Evolutionary conservation across 495 filamentous ascomycete genomes (phyloP), one percentile per base, ranked within the genome.

Genomic region (Geopyxis carbonaria): DNA sequence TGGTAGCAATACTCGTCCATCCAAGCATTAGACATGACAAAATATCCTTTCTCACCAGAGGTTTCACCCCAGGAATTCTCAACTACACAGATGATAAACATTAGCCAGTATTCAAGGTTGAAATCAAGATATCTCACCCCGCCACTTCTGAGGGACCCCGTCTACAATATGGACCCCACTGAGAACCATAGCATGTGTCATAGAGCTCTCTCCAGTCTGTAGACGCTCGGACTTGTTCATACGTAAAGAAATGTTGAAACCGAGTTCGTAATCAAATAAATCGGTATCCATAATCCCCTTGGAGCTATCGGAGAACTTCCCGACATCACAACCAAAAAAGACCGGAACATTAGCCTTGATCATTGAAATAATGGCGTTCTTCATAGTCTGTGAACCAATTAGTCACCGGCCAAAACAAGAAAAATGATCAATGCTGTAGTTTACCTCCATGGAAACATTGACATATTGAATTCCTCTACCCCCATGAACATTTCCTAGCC

Each of bases 171-270:
- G 80, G 32, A 91, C 83, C 0, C 68, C 84, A 2, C 80, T 91
- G 31, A 93, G 59, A 2, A 89, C 80, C 83, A 93, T 93, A 0
- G 83, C 83, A 51, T 89, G 83, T 5, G 81, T 92, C 83, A 92
- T 87, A 4, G 64, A 61, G 15, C 67, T 72, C 60, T 89, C 83
- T 4, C 77, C 73, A 0, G 73, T 76, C 44, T 67, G 58, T 10
- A 91, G 60, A 0, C 81, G 57, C 34, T 79, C 66, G 2, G 75
- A 74, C 62, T 91, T 93, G 49, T 63, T 68, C 65, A 86, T 64
- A 18, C 58, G 47, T 31, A 89, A 61, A 7, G 57, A 59, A 43
- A 85, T 60, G 43, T 84, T 80, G 60, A 89, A 84, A 3, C 78
- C 83, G 1, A 89, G 70, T 44, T 75, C 64, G 53, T 80, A 81